Conservation (phyloP, 768 basidiomycete species). For the Russula olivacea region DNA sequence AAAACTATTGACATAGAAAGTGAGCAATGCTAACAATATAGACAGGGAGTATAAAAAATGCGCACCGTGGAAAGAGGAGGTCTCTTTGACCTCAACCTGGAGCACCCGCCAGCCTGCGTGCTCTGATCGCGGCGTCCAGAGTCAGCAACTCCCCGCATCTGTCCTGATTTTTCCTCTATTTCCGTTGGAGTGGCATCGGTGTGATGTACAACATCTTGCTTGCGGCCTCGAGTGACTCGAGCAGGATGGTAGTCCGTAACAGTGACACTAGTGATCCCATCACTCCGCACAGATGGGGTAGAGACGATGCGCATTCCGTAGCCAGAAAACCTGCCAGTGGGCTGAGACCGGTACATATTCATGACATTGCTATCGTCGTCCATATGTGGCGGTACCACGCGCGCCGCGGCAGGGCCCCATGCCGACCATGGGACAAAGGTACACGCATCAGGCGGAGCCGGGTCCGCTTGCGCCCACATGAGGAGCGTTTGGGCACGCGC, state of each 20-base stretch:
- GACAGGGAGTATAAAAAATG: no score
- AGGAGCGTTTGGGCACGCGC: conserved; percentile 5
- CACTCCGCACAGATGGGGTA: not conserved
- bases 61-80: no score
- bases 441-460: conserved; percentile 2
- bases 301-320: conserved; percentile 6
- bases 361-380: not conserved
- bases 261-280: not conserved
- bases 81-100: no score
- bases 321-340: conserved; percentile 7
- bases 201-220: not conserved
- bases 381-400: not conserved
- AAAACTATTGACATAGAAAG: no score
- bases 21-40: no score
- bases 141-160: not conserved
- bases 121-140: no score
- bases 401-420: conserved; percentile 4
- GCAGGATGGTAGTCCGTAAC: conserved; percentile 11
- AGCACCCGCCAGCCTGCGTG: no score
- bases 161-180: not conserved
- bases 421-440: conserved; percentile 5
- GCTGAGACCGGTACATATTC: not conserved
- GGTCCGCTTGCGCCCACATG: conserved; percentile 2
- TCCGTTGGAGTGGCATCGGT: not conserved
- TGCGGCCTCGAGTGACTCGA: not conserved